Percentiles rank a stretch among this genome's conserved stretches.
phyloP scores from a whole-genome alignment of 306 rosid species.

The Amphicarpaea edgeworthii region DNA sequence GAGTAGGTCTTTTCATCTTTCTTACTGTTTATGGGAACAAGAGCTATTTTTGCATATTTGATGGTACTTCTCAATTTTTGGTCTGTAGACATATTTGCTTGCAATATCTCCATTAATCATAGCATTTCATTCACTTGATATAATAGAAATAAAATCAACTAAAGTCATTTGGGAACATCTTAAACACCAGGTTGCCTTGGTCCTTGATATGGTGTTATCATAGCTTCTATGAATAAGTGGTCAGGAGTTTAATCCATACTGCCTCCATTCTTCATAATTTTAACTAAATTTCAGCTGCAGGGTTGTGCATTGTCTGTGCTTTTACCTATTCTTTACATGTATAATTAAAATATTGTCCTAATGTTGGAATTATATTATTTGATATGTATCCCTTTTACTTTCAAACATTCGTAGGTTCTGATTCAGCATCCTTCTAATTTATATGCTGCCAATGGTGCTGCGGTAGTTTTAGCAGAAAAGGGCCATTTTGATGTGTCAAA shows the following conservation, averaged over 20 bases:
- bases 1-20: conserved; percentile 54
- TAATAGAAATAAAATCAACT: conserved; percentile 19
- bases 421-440: conserved; percentile 91
- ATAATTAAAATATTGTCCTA: conserved; percentile 3
- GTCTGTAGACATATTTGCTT: conserved; percentile 25
- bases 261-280: neutral
- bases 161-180: conserved; percentile 1
- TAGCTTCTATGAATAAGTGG: conserved; percentile 19
- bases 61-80: conserved; percentile 36
- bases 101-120: conserved; percentile 30
- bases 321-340: conserved; percentile 21
- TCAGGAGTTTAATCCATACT: conserved; percentile 18
- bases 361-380: conserved; percentile 42
- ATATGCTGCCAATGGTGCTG: conserved; percentile 99
- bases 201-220: conserved; percentile 22
- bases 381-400: conserved; percentile 16
- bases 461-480: conserved; percentile 94
- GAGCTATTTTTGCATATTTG: conserved; percentile 31
- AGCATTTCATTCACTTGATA: conserved; percentile 30
- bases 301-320: neutral
- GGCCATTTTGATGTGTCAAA: conserved; percentile 99
- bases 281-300: conserved; percentile 5
- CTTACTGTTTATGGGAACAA: conserved; percentile 21
- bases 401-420: conserved; percentile 69
- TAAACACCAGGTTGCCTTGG: conserved; percentile 15